These are phyloP conservation scores for Teratosphaeria gauchensis DNA, from an alignment of 2,329 filamentous ascomycete genomes.

Conservation along the genomic window DNA sequence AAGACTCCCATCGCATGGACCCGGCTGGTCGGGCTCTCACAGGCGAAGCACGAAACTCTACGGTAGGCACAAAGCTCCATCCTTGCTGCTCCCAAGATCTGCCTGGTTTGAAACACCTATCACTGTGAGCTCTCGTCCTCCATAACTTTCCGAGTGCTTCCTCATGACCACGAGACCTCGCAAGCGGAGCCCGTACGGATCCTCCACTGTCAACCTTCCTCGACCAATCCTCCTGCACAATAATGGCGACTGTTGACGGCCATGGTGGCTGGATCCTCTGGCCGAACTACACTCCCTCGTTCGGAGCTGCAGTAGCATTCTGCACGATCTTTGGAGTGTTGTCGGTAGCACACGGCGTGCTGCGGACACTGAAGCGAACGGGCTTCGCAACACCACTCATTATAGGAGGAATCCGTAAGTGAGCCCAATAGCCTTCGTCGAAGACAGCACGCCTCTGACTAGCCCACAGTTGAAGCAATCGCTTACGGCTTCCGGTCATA, in stretches of 20 bases:
- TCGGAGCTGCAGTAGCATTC: background rate
- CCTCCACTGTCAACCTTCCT: background rate
- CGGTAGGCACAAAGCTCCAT: background rate
- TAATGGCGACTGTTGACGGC: background rate
- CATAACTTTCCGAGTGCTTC: background rate
- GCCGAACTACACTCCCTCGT: background rate
- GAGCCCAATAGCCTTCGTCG: background rate
- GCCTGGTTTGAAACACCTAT: background rate
- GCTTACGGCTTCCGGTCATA: background rate
- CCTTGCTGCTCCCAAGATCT: background rate
- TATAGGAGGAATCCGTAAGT: background rate
- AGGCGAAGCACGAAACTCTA: background rate
- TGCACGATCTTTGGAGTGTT: background rate
- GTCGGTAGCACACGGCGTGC: background rate
- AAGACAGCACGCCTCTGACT: background rate
- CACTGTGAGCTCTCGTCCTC: background rate
- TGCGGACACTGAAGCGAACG: background rate
- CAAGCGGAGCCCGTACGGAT: background rate
- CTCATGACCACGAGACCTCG: background rate
- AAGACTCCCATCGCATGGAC: background rate
- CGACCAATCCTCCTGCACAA: background rate
- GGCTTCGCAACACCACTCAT: background rate
- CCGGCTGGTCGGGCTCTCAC: background rate
- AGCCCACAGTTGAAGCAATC: background rate
- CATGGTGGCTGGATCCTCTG: background rate